Base-by-base conservation (phyloP, 2,329 filamentous ascomycete species). In the Nannizziopsis barbatae region DNA sequence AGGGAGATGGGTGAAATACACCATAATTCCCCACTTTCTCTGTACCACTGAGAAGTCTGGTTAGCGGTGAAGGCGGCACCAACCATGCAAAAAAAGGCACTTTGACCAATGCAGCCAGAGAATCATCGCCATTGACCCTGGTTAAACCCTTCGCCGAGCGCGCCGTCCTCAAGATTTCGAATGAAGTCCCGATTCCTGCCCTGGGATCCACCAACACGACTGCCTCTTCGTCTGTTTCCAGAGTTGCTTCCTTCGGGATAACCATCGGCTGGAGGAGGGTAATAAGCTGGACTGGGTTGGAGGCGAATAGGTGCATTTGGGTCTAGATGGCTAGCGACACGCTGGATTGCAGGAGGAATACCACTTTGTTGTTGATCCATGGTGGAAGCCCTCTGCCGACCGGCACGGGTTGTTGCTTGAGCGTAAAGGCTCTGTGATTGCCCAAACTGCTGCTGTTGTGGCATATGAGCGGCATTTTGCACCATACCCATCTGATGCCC, bases 231-330 rank as follows among this genome's bases (percentile, higher is more conserved):
- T 37, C 84, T 79, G 27, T 83, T 75, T 66, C 70, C 79, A 18
- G 79, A 44, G 5, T 33, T 72, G 50, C 76, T 77, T 42, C 81
- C 76, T 52, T 85, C 78, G 7, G 79, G 75, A 58, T 86, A 81
- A 8, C 87, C 86, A 55, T 96, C 90, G 5, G 84, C 81, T 1
- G 90, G 86, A 15, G 92, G 92, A 9, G 92, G 92, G 59, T 96
- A 98, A 67, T 98, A 98, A 1, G 92, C 92, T 4, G 92, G 92
- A 58, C 88, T 95, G 2, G 92, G 92, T 63, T 98, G 92, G 49
- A 96, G 69, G 43, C 92, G 80, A 59, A 98, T 96, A 0, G 92
- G 92, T 52, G 89, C 86, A 58, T 81, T 96, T 1, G 92, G 92
- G 61, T 98, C 92, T 39, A 98, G 77, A 66, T 96, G 90, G 63